Base-by-base conservation (phyloP, 768 basidiomycete species). In the Lentinus brumalis region DNA sequence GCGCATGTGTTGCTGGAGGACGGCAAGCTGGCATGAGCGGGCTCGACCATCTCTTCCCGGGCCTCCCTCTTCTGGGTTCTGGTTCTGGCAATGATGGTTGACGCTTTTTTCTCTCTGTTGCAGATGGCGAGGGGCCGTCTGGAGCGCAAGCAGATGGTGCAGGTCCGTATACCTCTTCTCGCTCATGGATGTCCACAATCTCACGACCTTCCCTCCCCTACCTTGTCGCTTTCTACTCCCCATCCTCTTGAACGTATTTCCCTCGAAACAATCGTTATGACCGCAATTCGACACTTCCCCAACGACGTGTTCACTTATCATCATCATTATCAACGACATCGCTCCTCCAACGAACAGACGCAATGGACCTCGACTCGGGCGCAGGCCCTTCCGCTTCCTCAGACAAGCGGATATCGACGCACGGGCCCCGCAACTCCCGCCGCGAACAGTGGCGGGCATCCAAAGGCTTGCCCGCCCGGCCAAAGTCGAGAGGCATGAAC, bases 401-500 rank as follows among this genome's bases (percentile, higher is more conserved):
- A n/a, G 56, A 73, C 29, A 70, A 71, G 59, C 70, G 58, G 67
- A 79, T 94, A 63, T 94, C 93, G 9, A 96, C 94, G 3, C 91
- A 94, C 67, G 94, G 93, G 12, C 83, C 87, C 3, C 85, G 92
- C 35, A 78, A 81, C 52, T 89, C 91, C 50, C 79, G 94, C 61
- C 80, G 91, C 63, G 93, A 94, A 71, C 80, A 86, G 65, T 96
- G 94, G 94, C 78, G 92, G 70, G 76, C 76, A 57, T 88, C 92
- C 26, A 96, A 94, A 71, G 94, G 94, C 32, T 69, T 91, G 73
- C 69, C 77, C 8, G 74, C 85, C 29, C 71, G 82, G 64, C 78
- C 83, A 8, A 78, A 78, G 61, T 71, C 79, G 9, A 77, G 71
- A 42, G 84, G 82, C 38, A 81, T 87, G 80, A 91, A 90, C 68